Evolutionary conservation across 805 yeast genomes (phyloP), one percentile per base, ranked within the genome.

Genomic region (Hyphopichia homilentoma): DNA sequence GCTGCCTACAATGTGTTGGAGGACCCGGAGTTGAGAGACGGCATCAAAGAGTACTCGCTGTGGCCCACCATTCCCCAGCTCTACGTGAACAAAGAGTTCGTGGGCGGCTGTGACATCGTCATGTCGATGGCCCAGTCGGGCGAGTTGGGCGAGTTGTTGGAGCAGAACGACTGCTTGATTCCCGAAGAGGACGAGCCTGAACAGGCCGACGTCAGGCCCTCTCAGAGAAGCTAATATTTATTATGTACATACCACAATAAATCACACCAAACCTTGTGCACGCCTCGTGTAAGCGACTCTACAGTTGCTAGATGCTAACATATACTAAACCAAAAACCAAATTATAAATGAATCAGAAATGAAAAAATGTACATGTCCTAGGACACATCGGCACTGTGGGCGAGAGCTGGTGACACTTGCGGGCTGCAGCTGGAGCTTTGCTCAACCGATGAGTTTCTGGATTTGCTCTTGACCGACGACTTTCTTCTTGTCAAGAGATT

Each of bases 41-140:
- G 97, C 20, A 87, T 93, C 51, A 93, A 93, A 65, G 98, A 93
- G 57, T 93, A 77, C 61, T 79, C 90, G 46, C 81, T 84, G 44
- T 93, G 99, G 99, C 99, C 99, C 35, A 93, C 99, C 1, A 88
- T 93, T 38, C 99, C 99, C 11, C 99, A 93, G 61, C 73, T 93
- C 27, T 93, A 89, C 54, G 87, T 93, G 9, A 75, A 81, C 46
- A 80, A 81, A 45, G 98, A 93, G 56, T 93, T 93, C 54, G 75
- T 93, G 33, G 99, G 99, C 27, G 99, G 99, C 4, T 93, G 97
- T 63, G 99, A 93, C 61, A 89, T 93, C 42, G 72, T 93, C 33
- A 86, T 83, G 54, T 78, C 84, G 35, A 89, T 93, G 97, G 85
- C 94, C 24, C 84, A 82, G 48, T 57, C 67, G 33, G 98, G 98